A percentile compares a stretch with the other conserved stretches of the same genome.
Evolutionary conservation across 257 asterid species (phyloP).

Genomic region (Nicotiana undulata): DNA sequence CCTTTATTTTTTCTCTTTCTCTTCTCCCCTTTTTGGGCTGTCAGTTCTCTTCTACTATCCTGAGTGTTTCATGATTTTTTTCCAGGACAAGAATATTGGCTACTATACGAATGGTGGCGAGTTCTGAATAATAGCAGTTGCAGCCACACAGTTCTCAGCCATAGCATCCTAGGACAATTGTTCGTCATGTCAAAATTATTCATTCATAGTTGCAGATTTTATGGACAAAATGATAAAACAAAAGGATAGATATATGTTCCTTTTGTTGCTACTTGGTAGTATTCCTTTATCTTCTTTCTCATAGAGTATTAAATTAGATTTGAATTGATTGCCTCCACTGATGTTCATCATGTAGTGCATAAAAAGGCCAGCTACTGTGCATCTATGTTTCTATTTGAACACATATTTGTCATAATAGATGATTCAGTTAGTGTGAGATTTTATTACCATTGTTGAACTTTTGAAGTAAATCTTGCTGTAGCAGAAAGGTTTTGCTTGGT

Average conservation of each 20-base stretch:
- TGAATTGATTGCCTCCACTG: background rate
- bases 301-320: background rate
- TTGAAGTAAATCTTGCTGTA: too few species aligned
- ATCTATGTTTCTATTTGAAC: too few species aligned
- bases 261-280: background rate
- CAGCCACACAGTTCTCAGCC: background rate
- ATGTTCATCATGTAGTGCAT: background rate
- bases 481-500: too few species aligned
- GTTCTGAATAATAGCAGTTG: background rate
- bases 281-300: background rate
- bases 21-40: background rate
- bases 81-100: constrained; percentile 67
- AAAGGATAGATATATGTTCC: background rate
- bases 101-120: constrained; percentile 44
- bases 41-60: background rate
- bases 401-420: too few species aligned
- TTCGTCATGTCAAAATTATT: background rate
- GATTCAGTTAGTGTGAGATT: too few species aligned
- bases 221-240: background rate
- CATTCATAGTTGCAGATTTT: background rate
- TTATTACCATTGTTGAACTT: too few species aligned
- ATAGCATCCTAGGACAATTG: background rate
- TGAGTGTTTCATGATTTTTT: background rate
- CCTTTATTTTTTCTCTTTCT: background rate
- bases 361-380: background rate